These are phyloP conservation scores for Aspergillus taichungensis DNA, from an alignment of 495 filamentous ascomycete genomes.

Conservation along the genomic window DNA sequence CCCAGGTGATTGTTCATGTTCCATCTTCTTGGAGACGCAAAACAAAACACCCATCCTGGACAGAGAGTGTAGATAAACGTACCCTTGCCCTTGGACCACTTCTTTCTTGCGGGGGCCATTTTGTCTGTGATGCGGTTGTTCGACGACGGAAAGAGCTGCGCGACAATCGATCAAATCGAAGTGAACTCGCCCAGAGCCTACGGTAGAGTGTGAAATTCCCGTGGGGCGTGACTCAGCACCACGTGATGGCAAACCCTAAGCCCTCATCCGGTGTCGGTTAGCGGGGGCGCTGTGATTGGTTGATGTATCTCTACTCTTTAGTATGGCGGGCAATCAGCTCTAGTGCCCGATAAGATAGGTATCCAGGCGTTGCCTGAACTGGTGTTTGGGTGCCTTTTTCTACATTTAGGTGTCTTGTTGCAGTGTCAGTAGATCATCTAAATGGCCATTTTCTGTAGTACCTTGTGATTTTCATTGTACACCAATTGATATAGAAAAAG, in stretches of 20 bases:
- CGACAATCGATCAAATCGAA: slow-evolving; percentile 17
- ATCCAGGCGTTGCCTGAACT: too few relatives aligned
- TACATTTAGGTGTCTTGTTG: too few relatives aligned
- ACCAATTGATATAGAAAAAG: too few relatives aligned
- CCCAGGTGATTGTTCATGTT: slow-evolving; percentile 11
- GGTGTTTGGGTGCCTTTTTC: too few relatives aligned
- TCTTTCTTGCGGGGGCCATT: slow-evolving; percentile 93
- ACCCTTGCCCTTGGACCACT: slow-evolving; percentile 99
- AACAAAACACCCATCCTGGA: not conserved
- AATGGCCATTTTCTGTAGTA: too few relatives aligned
- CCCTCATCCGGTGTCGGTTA: slow-evolving; percentile 30
- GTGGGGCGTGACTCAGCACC: slow-evolving; percentile 38
- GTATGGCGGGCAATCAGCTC: too few relatives aligned
- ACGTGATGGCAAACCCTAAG: slow-evolving; percentile 30
- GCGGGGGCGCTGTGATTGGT: slow-evolving; percentile 7
- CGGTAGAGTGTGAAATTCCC: slow-evolving; percentile 35
- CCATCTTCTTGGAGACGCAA: not conserved
- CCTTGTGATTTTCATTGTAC: too few relatives aligned
- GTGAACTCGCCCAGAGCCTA: slow-evolving; percentile 14
- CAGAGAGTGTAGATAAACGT: slow-evolving; percentile 30
- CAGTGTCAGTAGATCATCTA: too few relatives aligned
- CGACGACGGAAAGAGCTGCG: slow-evolving; percentile 28
- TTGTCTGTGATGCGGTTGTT: slow-evolving; percentile 42
- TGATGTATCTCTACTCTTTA: not conserved
- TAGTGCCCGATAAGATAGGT: too few relatives aligned